These are phyloP conservation scores for Syncephalastrum contaminatum DNA, from an alignment of 371 early-diverging fungal species.

Conservation along the genomic window DNA sequence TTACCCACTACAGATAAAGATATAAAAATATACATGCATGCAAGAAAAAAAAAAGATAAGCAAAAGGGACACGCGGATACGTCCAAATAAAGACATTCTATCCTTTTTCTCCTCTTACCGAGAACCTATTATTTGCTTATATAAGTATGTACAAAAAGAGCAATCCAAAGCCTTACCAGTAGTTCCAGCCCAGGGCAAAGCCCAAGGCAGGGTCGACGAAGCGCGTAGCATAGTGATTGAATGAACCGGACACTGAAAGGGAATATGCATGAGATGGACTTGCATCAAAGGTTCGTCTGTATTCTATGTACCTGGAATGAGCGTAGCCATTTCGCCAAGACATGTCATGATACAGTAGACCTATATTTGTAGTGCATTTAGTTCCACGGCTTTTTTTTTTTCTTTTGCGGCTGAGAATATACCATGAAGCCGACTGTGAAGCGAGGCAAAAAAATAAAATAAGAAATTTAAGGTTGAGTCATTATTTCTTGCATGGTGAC, in stretches of 20 bases:
- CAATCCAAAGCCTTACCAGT: constrained; percentile 30
- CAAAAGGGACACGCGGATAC: neutral
- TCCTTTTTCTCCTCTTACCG: constrained; percentile 24
- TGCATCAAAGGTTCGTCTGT: neutral
- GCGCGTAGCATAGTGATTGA: constrained; percentile 80
- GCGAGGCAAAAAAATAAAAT: constrained; percentile 5
- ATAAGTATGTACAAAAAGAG: neutral
- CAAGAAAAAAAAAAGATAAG: neutral
- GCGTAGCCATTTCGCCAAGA: constrained; percentile 86
- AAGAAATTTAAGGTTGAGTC: neutral
- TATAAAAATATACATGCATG: neutral
- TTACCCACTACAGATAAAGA: constrained; percentile 29
- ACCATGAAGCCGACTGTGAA: constrained; percentile 44
- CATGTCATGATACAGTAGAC: constrained; percentile 81
- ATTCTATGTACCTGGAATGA: constrained; percentile 41
- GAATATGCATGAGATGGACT: neutral
- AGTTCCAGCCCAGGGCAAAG: constrained; percentile 74
- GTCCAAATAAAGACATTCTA: neutral
- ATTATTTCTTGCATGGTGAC: no score
- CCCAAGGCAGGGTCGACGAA: constrained; percentile 83
- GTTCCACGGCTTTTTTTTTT: neutral
- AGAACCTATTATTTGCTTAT: constrained; percentile 22
- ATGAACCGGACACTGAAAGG: constrained; percentile 74
- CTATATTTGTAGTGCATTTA: constrained; percentile 28
- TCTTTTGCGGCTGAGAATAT: constrained; percentile 1